phyloP scores from a whole-genome alignment of 2,329 filamentous ascomycete species.

The Cryphonectria japonica region DNA sequence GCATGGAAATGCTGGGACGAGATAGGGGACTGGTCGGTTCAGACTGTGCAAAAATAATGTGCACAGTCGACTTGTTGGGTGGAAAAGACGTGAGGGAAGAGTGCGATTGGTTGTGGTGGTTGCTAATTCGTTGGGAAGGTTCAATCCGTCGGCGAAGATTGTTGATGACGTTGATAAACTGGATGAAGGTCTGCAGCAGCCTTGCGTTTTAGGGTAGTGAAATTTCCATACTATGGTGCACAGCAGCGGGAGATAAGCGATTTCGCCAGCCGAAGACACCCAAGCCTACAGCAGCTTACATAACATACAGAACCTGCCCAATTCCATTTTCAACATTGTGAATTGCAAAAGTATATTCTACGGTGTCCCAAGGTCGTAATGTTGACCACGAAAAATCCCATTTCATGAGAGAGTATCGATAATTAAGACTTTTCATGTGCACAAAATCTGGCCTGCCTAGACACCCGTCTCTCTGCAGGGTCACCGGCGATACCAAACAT shows the following conservation, averaged over 20 bases:
- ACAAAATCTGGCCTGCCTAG: not conserved
- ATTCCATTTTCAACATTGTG: not conserved
- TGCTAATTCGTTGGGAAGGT: slow-evolving; percentile 13
- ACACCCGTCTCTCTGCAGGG: not conserved
- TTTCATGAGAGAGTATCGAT: not conserved
- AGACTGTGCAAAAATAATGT: slow-evolving; percentile 55
- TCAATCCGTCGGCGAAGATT: slow-evolving; percentile 18
- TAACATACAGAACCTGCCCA: not conserved
- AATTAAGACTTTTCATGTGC: not conserved
- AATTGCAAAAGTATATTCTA: not conserved
- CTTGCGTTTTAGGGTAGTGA: not conserved
- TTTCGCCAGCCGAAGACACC: slow-evolving; percentile 1
- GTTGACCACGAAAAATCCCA: not conserved
- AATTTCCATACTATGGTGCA: not conserved
- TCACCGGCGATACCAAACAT: not conserved
- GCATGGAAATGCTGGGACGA: slow-evolving; percentile 61
- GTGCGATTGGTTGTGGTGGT: slow-evolving; percentile 6
- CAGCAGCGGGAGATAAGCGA: not conserved
- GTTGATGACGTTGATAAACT: slow-evolving; percentile 23
- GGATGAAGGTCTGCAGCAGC: slow-evolving; percentile 3
- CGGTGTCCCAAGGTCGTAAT: no score
- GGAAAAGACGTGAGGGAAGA: slow-evolving; percentile 8
- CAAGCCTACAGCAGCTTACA: not conserved
- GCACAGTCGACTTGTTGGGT: slow-evolving; percentile 52
- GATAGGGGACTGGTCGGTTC: slow-evolving; percentile 37